Percentiles rank a stretch among this genome's conserved stretches.
Conservation (phyloP, 352 stramenopile species). For the Pythium folliculosum region DNA sequence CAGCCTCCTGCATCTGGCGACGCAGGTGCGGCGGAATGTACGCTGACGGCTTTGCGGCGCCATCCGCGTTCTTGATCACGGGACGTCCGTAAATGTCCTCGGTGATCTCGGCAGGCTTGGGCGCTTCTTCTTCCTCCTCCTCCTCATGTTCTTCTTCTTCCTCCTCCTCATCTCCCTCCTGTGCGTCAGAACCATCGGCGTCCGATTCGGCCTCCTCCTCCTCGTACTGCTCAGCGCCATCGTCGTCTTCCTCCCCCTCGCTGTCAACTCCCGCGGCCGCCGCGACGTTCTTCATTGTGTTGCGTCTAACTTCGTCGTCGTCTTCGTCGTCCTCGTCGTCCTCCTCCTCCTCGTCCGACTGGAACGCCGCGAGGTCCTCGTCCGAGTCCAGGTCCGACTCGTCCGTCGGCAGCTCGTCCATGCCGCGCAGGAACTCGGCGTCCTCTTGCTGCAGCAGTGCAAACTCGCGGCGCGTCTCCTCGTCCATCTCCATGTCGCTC, state of each 20-base stretch:
- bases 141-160: conserved; percentile 27
- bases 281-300: conserved; percentile 60
- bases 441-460: conserved; percentile 77
- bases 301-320: conserved; percentile 41
- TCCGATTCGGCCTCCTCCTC: conserved; percentile 24
- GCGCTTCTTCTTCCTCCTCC: conserved; percentile 32
- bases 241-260: conserved; percentile 21
- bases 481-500: conserved; percentile 73
- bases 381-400: conserved; percentile 78
- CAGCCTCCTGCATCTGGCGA: conserved; percentile 57
- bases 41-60: conserved; percentile 47
- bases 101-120: conserved; percentile 39
- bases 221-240: conserved; percentile 13
- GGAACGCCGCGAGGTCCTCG: conserved; percentile 60
- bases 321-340: conserved; percentile 53
- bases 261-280: conserved; percentile 10
- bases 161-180: conserved; percentile 27
- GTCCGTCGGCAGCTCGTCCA: conserved; percentile 85
- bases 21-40: conserved; percentile 90
- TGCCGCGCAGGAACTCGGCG: conserved; percentile 77
- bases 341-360: conserved; percentile 58
- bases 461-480: conserved; percentile 78
- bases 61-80: conserved; percentile 50
- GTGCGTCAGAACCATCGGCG: conserved; percentile 3
- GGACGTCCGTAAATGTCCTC: conserved; percentile 87